Evolutionary conservation across 2,329 filamentous ascomycete species (phyloP), one percentile per base, ranked within the genome.

Genomic region (Penicillium sp.): DNA sequence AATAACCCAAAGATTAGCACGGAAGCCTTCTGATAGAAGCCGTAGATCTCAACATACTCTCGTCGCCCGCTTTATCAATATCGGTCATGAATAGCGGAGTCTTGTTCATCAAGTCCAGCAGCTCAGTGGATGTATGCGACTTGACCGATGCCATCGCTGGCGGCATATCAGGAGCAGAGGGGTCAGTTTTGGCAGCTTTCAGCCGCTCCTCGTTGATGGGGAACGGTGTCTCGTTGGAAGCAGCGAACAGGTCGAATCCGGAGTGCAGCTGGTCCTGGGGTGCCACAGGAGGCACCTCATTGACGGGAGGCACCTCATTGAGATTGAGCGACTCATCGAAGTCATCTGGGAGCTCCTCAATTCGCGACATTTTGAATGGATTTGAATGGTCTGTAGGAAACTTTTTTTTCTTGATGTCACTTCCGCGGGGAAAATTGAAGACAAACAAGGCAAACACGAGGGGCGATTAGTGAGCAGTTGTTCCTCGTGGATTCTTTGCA

Each of bases 51-150:
- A 11, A 67, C 73, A 27, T 69, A 78, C 82, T 81, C 60, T 82
- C 81, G 56, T 81, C 83, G 53, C 81, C 82, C 13, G 82, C 83
- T 58, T 85, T 83, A 57, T 85, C 91, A 33, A 97, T 82, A 65
- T 91, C 88, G 29, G 92, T 98, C 95, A 99, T 99, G 81, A 99
- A 99, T 37, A 99, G 83, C 7, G 95, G 95, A 48, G 84, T 82
- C 62, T 86, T 85, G 69, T 89, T 89, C 77, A 91, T 80, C 67
- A 88, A 84, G 47, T 80, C 77, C 42, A 88, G 69, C 35, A 90
- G 76, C 63, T 90, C 85, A 48, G 88, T 84, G 1, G 79, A 79
- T 4, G 81, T 80, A 68, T 85, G 80, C 54, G 81, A 79, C 59
- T 80, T 81, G 45, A 85, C 77, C 2, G 81, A 81, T 19, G 82